A percentile compares a stretch with the other conserved stretches of the same genome.
Evolutionary conservation across 2,329 filamentous ascomycete species (phyloP).

Genomic region (Magnaporthiopsis rhizophila): DNA sequence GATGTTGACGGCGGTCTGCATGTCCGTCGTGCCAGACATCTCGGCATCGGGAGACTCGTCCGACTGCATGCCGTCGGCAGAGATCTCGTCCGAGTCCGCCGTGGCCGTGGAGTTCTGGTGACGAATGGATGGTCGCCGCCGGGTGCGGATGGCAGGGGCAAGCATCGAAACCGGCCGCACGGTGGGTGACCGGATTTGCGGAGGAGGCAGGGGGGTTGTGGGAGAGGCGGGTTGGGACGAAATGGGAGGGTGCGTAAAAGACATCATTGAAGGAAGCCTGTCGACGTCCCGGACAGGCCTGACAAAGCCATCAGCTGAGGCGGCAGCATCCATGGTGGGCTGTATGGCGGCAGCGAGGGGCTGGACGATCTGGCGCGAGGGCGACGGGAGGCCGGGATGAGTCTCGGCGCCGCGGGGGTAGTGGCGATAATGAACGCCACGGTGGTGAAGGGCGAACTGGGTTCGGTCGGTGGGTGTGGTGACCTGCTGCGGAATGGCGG

Average conservation of each 20-base stretch:
- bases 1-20: constrained; percentile 76
- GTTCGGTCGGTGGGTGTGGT: constrained; percentile 65
- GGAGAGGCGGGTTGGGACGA: constrained; percentile 89
- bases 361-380: constrained; percentile 49
- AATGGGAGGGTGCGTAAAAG: constrained; percentile 58
- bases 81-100: constrained; percentile 80
- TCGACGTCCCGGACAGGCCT: constrained; percentile 76
- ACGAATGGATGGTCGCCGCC: constrained; percentile 74
- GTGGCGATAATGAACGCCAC: constrained; percentile 24
- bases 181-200: constrained; percentile 51
- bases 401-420: constrained; percentile 39
- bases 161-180: constrained; percentile 45
- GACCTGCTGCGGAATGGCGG: constrained; percentile 48
- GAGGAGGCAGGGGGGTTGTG: constrained; percentile 69
- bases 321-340: constrained; percentile 51
- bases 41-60: constrained; percentile 70
- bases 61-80: constrained; percentile 74
- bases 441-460: constrained; percentile 36
- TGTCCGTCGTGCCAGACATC: constrained; percentile 71
- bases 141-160: constrained; percentile 44
- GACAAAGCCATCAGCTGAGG: constrained; percentile 61
- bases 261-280: constrained; percentile 73
- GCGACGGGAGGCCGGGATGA: constrained; percentile 39
- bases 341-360: constrained; percentile 56
- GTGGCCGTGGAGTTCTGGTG: constrained; percentile 71